Evolutionary conservation across 2,329 filamentous ascomycete species (phyloP), one percentile per base, ranked within the genome.

Genomic region (Cordyceps militaris): DNA sequence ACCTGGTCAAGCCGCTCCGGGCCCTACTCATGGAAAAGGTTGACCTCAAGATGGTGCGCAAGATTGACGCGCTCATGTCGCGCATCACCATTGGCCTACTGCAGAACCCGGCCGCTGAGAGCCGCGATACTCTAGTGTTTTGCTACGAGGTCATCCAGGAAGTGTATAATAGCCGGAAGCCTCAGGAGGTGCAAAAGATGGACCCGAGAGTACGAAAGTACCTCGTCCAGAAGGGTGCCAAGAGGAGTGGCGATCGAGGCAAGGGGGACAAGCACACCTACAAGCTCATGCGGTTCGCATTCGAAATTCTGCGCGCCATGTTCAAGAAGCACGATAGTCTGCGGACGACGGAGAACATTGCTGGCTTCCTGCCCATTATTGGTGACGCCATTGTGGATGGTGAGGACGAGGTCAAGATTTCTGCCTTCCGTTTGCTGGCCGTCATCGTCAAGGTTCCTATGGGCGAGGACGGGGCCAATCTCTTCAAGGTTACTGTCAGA

Each of bases 71-170:
- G 58, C 77, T 99, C 21, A 79, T 99, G 57, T 82, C 87, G 52
- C 86, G 94, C 55, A 88, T 99, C 54, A 87, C 89, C 1, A 81
- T 88, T 8, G 95, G 94, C 32, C 78, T 99, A 4, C 72, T 95
- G 28, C 86, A 89, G 62, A 99, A 99, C 64, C 79, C 87, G 3
- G 86, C 85, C 0, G 86, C 90, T 0, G 85, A 88, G 62, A 89
- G 85, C 64, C 85, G 87, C 50, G 90, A 96, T 63, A 86, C 93
- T 42, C 76, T 99, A n/a, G 76, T 96, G 0, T 97, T 99, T 71
- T 96, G 92, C 70, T 97, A 96, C 69, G 91, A 97, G 70, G 82
- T 97, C 48, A 89, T 97, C 42, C 89, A 95, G 67, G 87, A 92
- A 61, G 88, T 90, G 0, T 95, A 96, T 70, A 83, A 82, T 60